A percentile compares a stretch with the other conserved stretches of the same genome.
Conservation (phyloP, 352 stramenopile genomes). For the Phytophthora nicotianae region DNA sequence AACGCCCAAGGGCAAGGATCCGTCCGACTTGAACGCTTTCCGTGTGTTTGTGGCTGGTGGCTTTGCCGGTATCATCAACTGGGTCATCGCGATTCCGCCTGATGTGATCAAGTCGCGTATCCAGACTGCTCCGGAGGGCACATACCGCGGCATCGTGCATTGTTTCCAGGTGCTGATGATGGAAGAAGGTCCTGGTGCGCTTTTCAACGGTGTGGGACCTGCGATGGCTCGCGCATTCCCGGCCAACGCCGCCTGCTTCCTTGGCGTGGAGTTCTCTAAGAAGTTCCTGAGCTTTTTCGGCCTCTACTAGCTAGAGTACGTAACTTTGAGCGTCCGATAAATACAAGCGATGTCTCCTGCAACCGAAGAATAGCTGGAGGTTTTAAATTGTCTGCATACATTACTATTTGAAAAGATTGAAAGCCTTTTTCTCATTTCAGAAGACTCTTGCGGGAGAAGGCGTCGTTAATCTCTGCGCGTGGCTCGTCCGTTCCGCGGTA, state of each 20-base stretch:
- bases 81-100: slow-evolving; percentile 93
- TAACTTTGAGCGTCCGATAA: slow-evolving; percentile 18
- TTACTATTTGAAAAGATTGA: slow-evolving; percentile 14
- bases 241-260: slow-evolving; percentile 97
- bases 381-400: slow-evolving; percentile 11
- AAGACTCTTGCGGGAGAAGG: slow-evolving; percentile 82
- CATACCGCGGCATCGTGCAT: slow-evolving; percentile 92
- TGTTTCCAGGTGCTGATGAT: slow-evolving; percentile 94
- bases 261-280: slow-evolving; percentile 88
- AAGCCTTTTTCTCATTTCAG: slow-evolving; percentile 41
- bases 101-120: slow-evolving; percentile 98
- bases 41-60: slow-evolving; percentile 94
- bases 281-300: slow-evolving; percentile 79
- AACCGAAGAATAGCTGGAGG: slow-evolving; percentile 5
- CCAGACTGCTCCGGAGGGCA: slow-evolving; percentile 95
- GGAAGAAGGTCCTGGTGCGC: slow-evolving; percentile 91
- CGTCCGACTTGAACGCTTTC: slow-evolving; percentile 86
- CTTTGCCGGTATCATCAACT: slow-evolving; percentile 95
- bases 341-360: slow-evolving; percentile 20
- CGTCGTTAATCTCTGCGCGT: slow-evolving; percentile 84
- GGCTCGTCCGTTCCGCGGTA: slow-evolving; percentile 86
- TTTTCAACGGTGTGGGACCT: slow-evolving; percentile 95
- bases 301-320: slow-evolving; percentile 59
- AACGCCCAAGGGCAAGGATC: slow-evolving; percentile 79
- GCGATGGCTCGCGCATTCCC: slow-evolving; percentile 95